Evolutionary conservation across 176 grass and related monocot species (phyloP).

Genomic region (Panicum miliaceum): DNA sequence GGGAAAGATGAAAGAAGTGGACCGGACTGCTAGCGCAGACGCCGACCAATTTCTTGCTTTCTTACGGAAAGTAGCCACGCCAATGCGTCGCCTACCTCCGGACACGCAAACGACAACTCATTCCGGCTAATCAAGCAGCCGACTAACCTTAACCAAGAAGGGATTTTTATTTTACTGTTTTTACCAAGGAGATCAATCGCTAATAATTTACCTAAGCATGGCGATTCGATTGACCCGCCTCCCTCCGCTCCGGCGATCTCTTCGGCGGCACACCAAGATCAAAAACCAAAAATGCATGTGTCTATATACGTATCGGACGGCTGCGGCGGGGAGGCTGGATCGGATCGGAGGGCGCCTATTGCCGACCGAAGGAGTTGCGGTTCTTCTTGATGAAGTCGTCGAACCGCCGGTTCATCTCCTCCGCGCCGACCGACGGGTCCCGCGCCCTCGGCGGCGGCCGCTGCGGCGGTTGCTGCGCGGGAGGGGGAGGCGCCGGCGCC

Average conservation of each 20-base stretch:
- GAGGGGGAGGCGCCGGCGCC: background rate
- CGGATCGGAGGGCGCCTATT: constrained; percentile 13
- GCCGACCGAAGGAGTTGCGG: constrained; percentile 58
- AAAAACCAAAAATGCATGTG: constrained; percentile 38
- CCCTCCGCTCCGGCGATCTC: constrained; percentile 50
- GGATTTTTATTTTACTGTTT: background rate
- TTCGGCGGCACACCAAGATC: constrained; percentile 37
- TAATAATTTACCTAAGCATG: constrained; percentile 44
- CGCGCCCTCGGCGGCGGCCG: constrained; percentile 26
- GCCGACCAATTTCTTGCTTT: constrained; percentile 40
- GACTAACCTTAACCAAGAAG: constrained; percentile 23
- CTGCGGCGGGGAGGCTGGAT: background rate
- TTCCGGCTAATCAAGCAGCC: constrained; percentile 7
- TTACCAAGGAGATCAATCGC: background rate
- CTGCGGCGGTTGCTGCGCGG: background rate
- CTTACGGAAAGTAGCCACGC: constrained; percentile 28
- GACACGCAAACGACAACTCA: constrained; percentile 46
- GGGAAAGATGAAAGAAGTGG: constrained; percentile 48
- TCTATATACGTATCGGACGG: constrained; percentile 25
- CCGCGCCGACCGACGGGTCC: constrained; percentile 50
- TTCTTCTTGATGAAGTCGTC: constrained; percentile 94
- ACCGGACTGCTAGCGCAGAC: constrained; percentile 41
- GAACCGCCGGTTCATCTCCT: constrained; percentile 74
- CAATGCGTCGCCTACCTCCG: constrained; percentile 21
- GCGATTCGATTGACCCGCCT: constrained; percentile 4